A percentile compares a stretch with the other conserved stretches of the same genome.
phyloP scores from a whole-genome alignment of 2,329 filamentous ascomycete species.

The Aaosphaeria pasadenensis region DNA sequence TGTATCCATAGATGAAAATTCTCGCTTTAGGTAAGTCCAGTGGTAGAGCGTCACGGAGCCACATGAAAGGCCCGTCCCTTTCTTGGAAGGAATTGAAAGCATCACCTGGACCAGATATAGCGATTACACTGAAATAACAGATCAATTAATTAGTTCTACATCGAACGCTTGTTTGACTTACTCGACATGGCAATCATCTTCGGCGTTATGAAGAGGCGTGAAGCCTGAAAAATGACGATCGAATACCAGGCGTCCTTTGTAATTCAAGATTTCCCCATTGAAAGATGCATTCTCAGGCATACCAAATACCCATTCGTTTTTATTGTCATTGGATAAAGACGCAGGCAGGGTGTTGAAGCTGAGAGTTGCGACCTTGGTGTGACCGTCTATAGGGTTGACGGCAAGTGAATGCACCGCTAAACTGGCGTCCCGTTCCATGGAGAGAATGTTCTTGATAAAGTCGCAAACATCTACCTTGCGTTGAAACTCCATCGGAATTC shows the following conservation, averaged over 20 bases:
- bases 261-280: neutral
- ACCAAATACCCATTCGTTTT: neutral
- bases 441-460: neutral
- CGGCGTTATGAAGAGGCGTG: conserved; percentile 1
- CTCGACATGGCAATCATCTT: neutral
- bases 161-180: neutral
- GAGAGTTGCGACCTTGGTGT: neutral
- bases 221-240: conserved; percentile 5
- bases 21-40: conserved; percentile 14
- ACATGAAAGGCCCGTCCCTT: conserved; percentile 19
- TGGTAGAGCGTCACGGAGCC: conserved; percentile 26
- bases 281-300: neutral
- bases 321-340: neutral
- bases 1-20: conserved; percentile 26
- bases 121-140: conserved; percentile 5
- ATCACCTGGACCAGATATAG: conserved; percentile 16
- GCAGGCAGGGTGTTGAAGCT: neutral
- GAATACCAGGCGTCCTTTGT: neutral
- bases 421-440: neutral
- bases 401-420: neutral
- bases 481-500: neutral
- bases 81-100: conserved; percentile 32
- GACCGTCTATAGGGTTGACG: neutral
- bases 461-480: neutral
- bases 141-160: neutral